Conservation (phyloP, 495 filamentous ascomycete genomes). For the Penicillium antarcticum region DNA sequence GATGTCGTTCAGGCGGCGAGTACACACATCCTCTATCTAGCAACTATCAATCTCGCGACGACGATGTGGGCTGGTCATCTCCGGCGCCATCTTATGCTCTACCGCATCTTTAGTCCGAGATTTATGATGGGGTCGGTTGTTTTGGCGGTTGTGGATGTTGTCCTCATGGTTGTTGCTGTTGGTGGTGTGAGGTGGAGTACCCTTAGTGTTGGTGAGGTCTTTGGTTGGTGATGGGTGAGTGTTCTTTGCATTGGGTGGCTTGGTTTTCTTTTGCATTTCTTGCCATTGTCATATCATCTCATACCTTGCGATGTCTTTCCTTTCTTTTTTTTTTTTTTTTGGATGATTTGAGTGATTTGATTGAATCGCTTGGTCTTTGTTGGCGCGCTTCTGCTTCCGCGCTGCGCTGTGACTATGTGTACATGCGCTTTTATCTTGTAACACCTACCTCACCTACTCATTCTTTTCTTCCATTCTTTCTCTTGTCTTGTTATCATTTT, state of each 20-base stretch:
- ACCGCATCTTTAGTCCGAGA: slow-evolving; percentile 87
- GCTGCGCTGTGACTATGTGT: too few species aligned
- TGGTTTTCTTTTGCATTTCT: neutral
- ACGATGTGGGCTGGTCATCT: slow-evolving; percentile 85
- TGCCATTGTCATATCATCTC: neutral
- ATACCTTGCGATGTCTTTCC: neutral
- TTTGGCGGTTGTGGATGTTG: slow-evolving; percentile 71
- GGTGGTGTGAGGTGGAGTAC: slow-evolving; percentile 69
- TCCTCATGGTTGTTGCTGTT: slow-evolving; percentile 64
- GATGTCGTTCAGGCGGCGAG: slow-evolving; percentile 65
- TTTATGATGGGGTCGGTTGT: slow-evolving; percentile 81
- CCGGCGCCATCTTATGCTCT: slow-evolving; percentile 91
- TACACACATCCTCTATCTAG: slow-evolving; percentile 76
- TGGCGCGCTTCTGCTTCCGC: too few species aligned
- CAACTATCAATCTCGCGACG: slow-evolving; percentile 75
- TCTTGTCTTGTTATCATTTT: too few species aligned
- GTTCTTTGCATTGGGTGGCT: neutral
- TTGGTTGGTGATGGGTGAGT: slow-evolving; percentile 62
- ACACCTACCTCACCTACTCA: too few species aligned
- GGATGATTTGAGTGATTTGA: neutral
- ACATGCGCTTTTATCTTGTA: too few species aligned
- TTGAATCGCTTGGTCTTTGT: neutral
- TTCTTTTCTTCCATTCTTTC: too few species aligned
- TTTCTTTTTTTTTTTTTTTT: neutral
- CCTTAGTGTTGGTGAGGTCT: slow-evolving; percentile 78